Percentiles rank a stretch among this genome's conserved stretches.
Conservation (phyloP, 495 filamentous ascomycete genomes). For the Hapsidospora chrysogenum region DNA sequence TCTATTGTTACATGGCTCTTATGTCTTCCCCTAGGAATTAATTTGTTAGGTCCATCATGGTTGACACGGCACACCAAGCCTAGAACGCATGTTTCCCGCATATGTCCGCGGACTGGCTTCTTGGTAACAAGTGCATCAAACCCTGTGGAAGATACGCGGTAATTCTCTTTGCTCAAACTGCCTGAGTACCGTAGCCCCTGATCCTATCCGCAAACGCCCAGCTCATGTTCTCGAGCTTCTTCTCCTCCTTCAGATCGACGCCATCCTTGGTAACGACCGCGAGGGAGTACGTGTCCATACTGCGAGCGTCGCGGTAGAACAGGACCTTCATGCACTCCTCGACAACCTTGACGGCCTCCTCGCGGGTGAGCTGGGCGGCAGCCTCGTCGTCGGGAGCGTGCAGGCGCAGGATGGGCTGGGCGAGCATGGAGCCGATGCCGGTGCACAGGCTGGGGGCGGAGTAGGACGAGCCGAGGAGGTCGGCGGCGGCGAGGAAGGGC, state of each 20-base stretch:
- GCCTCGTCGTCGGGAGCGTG: constrained; percentile 66
- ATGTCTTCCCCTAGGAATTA: too few relatives aligned
- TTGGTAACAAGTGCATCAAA: too few relatives aligned
- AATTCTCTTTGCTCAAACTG: constrained; percentile 25
- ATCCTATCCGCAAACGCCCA: constrained; percentile 93
- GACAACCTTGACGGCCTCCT: constrained; percentile 62
- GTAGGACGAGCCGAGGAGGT: constrained; percentile 88
- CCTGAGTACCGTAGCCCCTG: constrained; percentile 36
- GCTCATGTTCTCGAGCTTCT: constrained; percentile 63
- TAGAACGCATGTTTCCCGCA: too few relatives aligned
- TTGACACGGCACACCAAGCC: too few relatives aligned
- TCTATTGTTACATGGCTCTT: too few relatives aligned
- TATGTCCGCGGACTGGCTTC: too few relatives aligned
- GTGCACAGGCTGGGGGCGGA: constrained; percentile 75
- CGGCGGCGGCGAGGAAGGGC: constrained; percentile 79
- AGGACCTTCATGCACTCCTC: constrained; percentile 95
- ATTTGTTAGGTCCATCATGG: too few relatives aligned
- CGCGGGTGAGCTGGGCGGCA: constrained; percentile 49
- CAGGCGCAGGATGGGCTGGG: constrained; percentile 75
- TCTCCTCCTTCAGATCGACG: constrained; percentile 66
- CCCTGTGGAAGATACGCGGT: too few relatives aligned
- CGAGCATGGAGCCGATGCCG: constrained; percentile 84
- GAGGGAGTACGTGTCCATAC: constrained; percentile 78
- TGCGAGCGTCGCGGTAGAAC: constrained; percentile 91
- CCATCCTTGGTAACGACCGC: constrained; percentile 74